Percentiles rank a stretch among this genome's conserved stretches.
phyloP scores from a whole-genome alignment of 2,329 filamentous ascomycete genomes.

The Pseudopithomyces chartarum region DNA sequence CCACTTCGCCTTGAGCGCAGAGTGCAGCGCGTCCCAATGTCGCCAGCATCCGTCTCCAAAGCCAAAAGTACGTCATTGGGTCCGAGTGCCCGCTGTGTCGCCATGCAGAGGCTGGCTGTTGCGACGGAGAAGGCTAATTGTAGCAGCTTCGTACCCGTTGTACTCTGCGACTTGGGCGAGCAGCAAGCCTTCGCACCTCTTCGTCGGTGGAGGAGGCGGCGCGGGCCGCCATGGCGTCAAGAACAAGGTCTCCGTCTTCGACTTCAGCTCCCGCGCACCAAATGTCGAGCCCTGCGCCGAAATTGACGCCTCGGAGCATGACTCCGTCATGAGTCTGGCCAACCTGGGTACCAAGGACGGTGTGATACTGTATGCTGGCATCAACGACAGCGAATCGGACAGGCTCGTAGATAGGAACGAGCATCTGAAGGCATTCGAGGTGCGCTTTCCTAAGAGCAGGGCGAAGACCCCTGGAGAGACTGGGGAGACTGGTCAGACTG shows the following conservation, averaged over 20 bases:
- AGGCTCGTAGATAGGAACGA: conserved; percentile 78
- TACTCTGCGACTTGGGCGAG: conserved; percentile 90
- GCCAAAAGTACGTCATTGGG: conserved; percentile 17
- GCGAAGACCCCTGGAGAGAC: conserved; percentile 29
- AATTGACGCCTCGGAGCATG: conserved; percentile 82
- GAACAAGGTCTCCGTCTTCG: conserved; percentile 57
- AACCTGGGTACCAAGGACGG: conserved; percentile 66
- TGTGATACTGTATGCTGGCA: conserved; percentile 63
- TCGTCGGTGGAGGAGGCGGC: conserved; percentile 88
- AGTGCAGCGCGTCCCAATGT: conserved; percentile 24
- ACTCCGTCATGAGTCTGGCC: conserved; percentile 84
- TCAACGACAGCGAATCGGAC: conserved; percentile 79
- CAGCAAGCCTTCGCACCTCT: conserved; percentile 68
- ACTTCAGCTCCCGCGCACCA: conserved; percentile 70
- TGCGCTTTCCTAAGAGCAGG: conserved; percentile 60
- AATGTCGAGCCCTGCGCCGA: conserved; percentile 66
- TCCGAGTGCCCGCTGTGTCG: no score
- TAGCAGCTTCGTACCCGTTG: conserved; percentile 67
- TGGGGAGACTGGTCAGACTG: conserved; percentile 30
- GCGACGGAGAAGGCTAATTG: conserved; percentile 10
- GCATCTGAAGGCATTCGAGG: conserved; percentile 78
- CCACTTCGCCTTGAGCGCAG: no score
- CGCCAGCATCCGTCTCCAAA: conserved; percentile 38
- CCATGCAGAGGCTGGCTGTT: no score
- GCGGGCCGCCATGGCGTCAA: conserved; percentile 56